phyloP scores from a whole-genome alignment of 2,329 filamentous ascomycete species.

The Sporothrix schenckii region DNA sequence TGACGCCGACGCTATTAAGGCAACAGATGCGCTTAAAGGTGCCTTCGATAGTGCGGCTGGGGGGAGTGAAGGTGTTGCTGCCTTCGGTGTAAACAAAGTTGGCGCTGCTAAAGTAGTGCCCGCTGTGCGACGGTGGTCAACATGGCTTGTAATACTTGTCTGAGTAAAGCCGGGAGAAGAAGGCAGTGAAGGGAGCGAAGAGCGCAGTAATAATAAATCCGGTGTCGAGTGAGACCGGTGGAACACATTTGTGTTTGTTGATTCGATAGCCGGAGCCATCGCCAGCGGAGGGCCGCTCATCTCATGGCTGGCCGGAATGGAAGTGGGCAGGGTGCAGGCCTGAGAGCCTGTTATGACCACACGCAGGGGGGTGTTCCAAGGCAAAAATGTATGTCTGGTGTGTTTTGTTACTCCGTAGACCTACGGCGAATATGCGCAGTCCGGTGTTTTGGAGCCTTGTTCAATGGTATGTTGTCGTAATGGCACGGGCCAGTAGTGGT shows the following conservation, averaged over 20 bases:
- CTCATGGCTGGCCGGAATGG: constrained; percentile 45
- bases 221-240: constrained; percentile 45
- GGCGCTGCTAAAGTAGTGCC: constrained; percentile 23
- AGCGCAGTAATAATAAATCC: constrained; percentile 38
- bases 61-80: not conserved
- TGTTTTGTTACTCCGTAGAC: not conserved
- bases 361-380: constrained; percentile 11
- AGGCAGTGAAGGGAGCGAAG: constrained; percentile 35
- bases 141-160: constrained; percentile 17
- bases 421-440: constrained; percentile 19
- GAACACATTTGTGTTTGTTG: constrained; percentile 41
- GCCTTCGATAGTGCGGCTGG: constrained; percentile 4
- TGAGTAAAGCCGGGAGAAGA: constrained; percentile 20
- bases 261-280: constrained; percentile 48
- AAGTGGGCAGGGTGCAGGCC: constrained; percentile 24
- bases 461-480: constrained; percentile 25
- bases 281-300: constrained; percentile 50
- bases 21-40: constrained; percentile 23
- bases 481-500: constrained; percentile 27
- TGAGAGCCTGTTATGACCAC: constrained; percentile 7
- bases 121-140: constrained; percentile 32
- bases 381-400: not conserved
- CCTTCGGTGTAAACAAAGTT: constrained; percentile 32
- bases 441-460: constrained; percentile 30
- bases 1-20: constrained; percentile 24